Conservation (phyloP, 2,329 filamentous ascomycete species). For the Alternaria triticina region DNA sequence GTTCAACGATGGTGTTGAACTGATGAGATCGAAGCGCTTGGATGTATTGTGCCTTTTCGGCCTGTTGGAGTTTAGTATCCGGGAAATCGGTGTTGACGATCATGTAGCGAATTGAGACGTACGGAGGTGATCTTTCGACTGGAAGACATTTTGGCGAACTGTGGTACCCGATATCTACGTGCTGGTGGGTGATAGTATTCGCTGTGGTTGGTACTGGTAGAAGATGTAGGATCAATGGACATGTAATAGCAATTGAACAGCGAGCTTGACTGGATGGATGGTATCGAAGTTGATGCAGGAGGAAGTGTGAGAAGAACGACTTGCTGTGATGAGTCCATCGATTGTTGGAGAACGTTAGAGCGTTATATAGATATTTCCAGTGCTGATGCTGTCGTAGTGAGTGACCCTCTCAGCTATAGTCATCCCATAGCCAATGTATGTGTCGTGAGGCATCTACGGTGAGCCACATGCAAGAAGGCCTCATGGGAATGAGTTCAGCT, state of each 20-base stretch:
- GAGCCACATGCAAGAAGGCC: not conserved
- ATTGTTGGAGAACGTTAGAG: not conserved
- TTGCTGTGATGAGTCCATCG: constrained; percentile 19
- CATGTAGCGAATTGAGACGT: not conserved
- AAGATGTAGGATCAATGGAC: constrained; percentile 30
- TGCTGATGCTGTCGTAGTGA: not conserved
- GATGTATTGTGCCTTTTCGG: constrained; percentile 63
- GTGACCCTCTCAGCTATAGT: not conserved
- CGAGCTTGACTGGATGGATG: constrained; percentile 7
- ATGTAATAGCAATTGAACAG: constrained; percentile 19
- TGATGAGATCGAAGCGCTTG: constrained; percentile 68
- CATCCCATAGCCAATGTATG: not conserved
- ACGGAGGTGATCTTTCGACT: constrained; percentile 34
- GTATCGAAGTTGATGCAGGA: constrained; percentile 12
- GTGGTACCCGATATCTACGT: constrained; percentile 29
- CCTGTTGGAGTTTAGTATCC: constrained; percentile 30
- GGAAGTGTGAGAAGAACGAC: constrained; percentile 9
- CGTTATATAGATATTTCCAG: constrained; percentile 24
- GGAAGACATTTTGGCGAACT: constrained; percentile 35
- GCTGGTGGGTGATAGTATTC: constrained; percentile 36
- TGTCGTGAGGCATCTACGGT: not conserved
- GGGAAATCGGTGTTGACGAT: not conserved
- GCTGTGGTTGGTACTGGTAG: constrained; percentile 24
- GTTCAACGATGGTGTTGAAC: constrained; percentile 75
- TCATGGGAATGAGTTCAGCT: constrained; percentile 13